These are phyloP conservation scores for Westerdykella ornata DNA, from an alignment of 2,329 filamentous ascomycete species.

Conservation along the genomic window DNA sequence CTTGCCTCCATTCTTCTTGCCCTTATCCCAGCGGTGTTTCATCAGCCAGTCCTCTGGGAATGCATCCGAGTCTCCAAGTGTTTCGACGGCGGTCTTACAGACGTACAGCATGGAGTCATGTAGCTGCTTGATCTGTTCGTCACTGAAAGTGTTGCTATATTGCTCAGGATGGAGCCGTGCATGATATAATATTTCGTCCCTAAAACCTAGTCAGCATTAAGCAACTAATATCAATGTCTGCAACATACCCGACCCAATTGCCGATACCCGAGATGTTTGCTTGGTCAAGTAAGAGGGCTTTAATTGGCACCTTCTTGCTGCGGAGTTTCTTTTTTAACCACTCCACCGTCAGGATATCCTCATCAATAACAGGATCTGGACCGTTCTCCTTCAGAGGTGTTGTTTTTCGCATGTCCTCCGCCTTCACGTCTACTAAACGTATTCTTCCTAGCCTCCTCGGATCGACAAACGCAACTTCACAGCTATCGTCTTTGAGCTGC, in stretches of 20 bases:
- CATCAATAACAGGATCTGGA: slow-evolving; percentile 83
- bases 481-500: slow-evolving; percentile 58
- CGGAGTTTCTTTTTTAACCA: slow-evolving; percentile 68
- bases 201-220: slow-evolving; percentile 8
- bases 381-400: slow-evolving; percentile 85
- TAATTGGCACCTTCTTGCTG: slow-evolving; percentile 76
- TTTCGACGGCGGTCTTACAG: slow-evolving; percentile 70
- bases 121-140: slow-evolving; percentile 63
- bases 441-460: slow-evolving; percentile 71
- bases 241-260: slow-evolving; percentile 77
- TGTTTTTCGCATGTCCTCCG: slow-evolving; percentile 64
- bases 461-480: slow-evolving; percentile 74
- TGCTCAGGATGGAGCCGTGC: slow-evolving; percentile 87
- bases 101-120: slow-evolving; percentile 70
- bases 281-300: slow-evolving; percentile 83
- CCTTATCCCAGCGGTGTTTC: slow-evolving; percentile 82
- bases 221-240: background rate
- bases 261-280: slow-evolving; percentile 84
- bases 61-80: slow-evolving; percentile 71
- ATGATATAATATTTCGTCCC: slow-evolving; percentile 86
- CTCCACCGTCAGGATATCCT: slow-evolving; percentile 64
- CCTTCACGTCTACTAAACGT: slow-evolving; percentile 73
- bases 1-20: slow-evolving; percentile 62
- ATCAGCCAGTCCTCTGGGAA: slow-evolving; percentile 85
- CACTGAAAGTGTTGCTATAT: slow-evolving; percentile 74